Evolutionary conservation across 192 early-diverging fungal species (phyloP).

Genomic region (Backusella australiensis): DNA sequence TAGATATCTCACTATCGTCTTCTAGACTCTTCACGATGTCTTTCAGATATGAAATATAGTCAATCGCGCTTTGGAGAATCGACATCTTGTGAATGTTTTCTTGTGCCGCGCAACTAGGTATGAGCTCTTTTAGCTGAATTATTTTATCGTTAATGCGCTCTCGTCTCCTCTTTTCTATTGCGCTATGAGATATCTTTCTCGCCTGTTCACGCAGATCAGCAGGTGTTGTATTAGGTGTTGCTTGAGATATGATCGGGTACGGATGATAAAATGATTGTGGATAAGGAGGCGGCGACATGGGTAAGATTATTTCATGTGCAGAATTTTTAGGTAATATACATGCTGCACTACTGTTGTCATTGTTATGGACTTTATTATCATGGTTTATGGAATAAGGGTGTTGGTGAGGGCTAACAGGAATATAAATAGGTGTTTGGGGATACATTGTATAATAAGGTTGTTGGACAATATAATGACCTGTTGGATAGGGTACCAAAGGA

Average conservation of each 20-base stretch:
- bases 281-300: background rate
- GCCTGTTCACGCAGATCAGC: slow-evolving; percentile 61
- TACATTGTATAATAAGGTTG: slow-evolving; percentile 13
- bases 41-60: slow-evolving; percentile 65
- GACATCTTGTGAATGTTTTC: slow-evolving; percentile 68
- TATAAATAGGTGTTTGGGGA: slow-evolving; percentile 2
- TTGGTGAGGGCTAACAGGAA: slow-evolving; percentile 8
- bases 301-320: background rate
- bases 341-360: background rate
- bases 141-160: slow-evolving; percentile 86
- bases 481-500: slow-evolving; percentile 9
- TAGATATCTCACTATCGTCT: slow-evolving; percentile 4
- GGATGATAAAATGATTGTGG: background rate
- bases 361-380: background rate
- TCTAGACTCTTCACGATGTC: slow-evolving; percentile 24
- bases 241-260: background rate
- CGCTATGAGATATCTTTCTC: slow-evolving; percentile 78
- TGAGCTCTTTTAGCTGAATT: slow-evolving; percentile 65
- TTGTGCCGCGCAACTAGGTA: slow-evolving; percentile 64
- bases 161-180: slow-evolving; percentile 79
- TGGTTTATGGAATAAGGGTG: background rate
- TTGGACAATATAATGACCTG: background rate
- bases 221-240: background rate
- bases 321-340: background rate
- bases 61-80: slow-evolving; percentile 68